These are phyloP conservation scores for Aspergillus oerlinghausenensis DNA, from an alignment of 2,329 filamentous ascomycete genomes.

Conservation along the genomic window DNA sequence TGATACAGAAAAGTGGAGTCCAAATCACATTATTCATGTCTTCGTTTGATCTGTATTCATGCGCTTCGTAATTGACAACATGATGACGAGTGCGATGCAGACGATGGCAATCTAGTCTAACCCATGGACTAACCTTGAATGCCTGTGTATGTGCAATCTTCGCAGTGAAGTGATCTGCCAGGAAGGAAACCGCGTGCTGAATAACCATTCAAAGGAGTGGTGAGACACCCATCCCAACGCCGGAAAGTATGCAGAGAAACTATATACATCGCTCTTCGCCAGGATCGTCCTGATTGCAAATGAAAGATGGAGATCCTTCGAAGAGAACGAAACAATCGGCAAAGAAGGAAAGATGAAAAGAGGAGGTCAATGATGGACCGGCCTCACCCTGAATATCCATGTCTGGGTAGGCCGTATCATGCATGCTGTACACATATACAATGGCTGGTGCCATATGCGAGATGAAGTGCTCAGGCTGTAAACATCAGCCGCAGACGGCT, in stretches of 20 bases:
- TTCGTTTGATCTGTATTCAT: neutral
- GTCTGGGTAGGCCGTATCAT: neutral
- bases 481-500: slow-evolving; percentile 37
- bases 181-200: neutral
- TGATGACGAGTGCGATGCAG: neutral
- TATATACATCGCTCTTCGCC: neutral
- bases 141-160: neutral
- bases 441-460: slow-evolving; percentile 1
- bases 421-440: slow-evolving; percentile 15
- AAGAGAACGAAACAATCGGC: neutral
- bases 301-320: neutral
- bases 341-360: neutral
- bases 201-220: neutral
- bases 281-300: neutral
- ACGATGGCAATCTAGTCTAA: neutral
- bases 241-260: slow-evolving; percentile 2
- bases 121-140: neutral
- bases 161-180: neutral
- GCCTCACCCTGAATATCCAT: neutral
- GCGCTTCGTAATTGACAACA: neutral
- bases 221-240: slow-evolving; percentile 8
- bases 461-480: slow-evolving; percentile 17
- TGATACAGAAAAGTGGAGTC: neutral
- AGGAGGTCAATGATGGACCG: neutral
- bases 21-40: neutral